A percentile compares a stretch with the other conserved stretches of the same genome.
These are phyloP conservation scores for Pascua guehoae DNA, from an alignment of 1,284 basidiomycete species.

Conservation along the genomic window DNA sequence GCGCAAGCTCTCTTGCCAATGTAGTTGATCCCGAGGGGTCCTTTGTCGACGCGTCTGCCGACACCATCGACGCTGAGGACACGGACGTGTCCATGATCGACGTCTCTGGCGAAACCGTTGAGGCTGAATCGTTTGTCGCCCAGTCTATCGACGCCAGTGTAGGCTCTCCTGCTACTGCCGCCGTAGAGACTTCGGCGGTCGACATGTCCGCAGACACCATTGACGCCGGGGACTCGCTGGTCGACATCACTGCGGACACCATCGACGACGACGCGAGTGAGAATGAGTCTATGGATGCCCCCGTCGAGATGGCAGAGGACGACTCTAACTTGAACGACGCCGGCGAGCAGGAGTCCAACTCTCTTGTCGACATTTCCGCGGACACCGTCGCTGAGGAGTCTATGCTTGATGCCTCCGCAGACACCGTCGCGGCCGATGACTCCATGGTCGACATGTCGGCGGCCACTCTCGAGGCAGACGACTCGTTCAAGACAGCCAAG, in stretches of 20 bases:
- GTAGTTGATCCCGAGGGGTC: background rate
- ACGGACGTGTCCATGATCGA: background rate
- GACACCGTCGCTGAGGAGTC: no score
- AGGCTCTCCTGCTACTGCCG: no score
- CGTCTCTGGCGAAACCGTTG: background rate
- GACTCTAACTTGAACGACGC: background rate
- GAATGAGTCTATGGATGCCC: background rate
- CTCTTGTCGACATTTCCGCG: background rate
- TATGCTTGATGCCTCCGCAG: no score
- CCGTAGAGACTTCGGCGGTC: background rate
- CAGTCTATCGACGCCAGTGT: no score
- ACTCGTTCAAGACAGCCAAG: no score
- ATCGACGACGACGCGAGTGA: background rate
- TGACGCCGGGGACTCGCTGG: background rate
- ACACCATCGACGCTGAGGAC: background rate
- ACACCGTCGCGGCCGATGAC: no score
- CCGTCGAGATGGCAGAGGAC: background rate
- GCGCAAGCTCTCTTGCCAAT: no score
- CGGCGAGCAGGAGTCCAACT: background rate
- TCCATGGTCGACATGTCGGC: no score
- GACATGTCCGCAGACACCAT: background rate
- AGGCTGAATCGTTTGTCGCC: background rate
- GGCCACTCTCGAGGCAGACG: no score
- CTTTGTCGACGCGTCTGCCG: background rate
- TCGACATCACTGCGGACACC: background rate